These are phyloP conservation scores for Candida piceae DNA, from an alignment of 805 yeast species.

Conservation along the genomic window DNA sequence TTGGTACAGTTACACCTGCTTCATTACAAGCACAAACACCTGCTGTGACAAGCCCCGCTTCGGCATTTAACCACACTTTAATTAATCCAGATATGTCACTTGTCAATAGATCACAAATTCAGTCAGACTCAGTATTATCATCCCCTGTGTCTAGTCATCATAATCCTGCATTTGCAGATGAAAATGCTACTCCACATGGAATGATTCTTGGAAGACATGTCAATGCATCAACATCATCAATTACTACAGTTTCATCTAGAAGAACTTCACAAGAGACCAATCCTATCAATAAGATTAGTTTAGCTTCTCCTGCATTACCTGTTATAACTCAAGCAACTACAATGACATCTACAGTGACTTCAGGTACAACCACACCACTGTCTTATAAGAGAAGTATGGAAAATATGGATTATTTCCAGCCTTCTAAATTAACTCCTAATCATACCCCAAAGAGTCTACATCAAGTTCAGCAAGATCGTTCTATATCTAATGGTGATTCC, in stretches of 20 bases:
- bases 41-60: not conserved
- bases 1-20: constrained; percentile 4
- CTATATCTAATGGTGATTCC: not conserved
- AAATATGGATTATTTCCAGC: constrained; percentile 10
- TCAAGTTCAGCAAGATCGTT: constrained; percentile 3
- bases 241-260: constrained; percentile 18
- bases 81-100: not conserved
- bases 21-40: constrained; percentile 2
- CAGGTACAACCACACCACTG: constrained; percentile 18
- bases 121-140: constrained; percentile 1
- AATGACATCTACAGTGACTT: constrained; percentile 24
- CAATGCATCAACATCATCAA: constrained; percentile 14
- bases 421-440: constrained; percentile 10
- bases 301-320: constrained; percentile 32
- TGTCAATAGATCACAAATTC: not conserved
- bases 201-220: constrained; percentile 4
- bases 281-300: constrained; percentile 25
- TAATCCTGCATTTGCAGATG: constrained; percentile 6
- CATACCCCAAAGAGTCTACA: constrained; percentile 7
- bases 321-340: constrained; percentile 34
- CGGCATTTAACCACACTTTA: not conserved
- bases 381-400: constrained; percentile 12
- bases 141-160: no score
- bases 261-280: constrained; percentile 20
- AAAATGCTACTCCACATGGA: constrained; percentile 9